Evolutionary conservation across 495 filamentous ascomycete species (phyloP).

Genomic region (Aspergillus funiculosus): DNA sequence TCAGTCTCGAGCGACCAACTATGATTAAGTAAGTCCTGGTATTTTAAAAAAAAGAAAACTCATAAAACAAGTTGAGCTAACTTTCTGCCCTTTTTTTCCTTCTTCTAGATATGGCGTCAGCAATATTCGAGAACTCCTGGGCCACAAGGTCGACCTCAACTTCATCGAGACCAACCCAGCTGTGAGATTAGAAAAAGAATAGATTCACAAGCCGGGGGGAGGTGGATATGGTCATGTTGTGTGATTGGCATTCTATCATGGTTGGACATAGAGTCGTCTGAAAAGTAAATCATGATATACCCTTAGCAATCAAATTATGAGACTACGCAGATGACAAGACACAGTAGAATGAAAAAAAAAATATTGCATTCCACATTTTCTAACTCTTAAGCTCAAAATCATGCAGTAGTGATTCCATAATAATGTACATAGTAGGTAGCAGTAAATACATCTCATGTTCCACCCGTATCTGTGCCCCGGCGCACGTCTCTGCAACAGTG

Average conservation of each 20-base stretch:
- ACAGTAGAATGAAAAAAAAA: constrained; percentile 8
- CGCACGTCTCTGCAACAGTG: constrained; percentile 63
- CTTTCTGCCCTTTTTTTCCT: background rate
- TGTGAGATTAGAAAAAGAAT: constrained; percentile 70
- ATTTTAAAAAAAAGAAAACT: background rate
- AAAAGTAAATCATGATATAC: constrained; percentile 13
- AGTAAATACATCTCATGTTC: constrained; percentile 47
- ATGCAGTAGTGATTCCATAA: no score
- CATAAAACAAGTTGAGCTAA: background rate
- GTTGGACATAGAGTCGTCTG: constrained; percentile 10
- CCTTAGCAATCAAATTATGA: constrained; percentile 9
- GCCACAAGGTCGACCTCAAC: constrained; percentile 77
- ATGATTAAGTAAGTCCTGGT: constrained; percentile 76
- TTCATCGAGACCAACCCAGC: constrained; percentile 81
- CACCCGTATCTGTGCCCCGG: constrained; percentile 95
- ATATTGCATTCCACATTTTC: background rate
- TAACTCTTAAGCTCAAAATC: background rate
- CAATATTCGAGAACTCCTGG: constrained; percentile 80
- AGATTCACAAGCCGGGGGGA: constrained; percentile 27
- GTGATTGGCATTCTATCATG: constrained; percentile 7
- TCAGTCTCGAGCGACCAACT: constrained; percentile 87
- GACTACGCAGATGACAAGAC: constrained; percentile 5
- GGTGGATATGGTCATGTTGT: background rate
- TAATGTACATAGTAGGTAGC: no score
- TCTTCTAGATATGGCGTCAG: constrained; percentile 58